Evolutionary conservation across 352 stramenopile genomes (phyloP).

Genomic region (Peronospora destructor): DNA sequence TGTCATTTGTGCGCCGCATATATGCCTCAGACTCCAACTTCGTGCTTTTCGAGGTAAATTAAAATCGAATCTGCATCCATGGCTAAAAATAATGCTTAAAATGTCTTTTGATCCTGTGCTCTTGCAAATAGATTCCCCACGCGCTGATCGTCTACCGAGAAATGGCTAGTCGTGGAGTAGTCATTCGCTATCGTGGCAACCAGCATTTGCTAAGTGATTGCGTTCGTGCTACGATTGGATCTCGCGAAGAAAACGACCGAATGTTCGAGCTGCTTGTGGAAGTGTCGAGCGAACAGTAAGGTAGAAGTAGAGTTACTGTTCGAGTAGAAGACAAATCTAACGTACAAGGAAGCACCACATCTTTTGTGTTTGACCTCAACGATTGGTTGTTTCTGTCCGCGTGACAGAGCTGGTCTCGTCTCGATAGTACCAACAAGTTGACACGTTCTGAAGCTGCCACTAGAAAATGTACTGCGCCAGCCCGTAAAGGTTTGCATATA

Average conservation of each 20-base stretch:
- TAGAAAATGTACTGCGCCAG: not conserved
- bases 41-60: constrained; percentile 90
- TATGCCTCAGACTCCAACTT: constrained; percentile 97
- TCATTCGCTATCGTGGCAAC: constrained; percentile 95
- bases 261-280: constrained; percentile 86
- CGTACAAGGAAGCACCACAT: not conserved
- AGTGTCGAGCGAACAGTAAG: constrained; percentile 54
- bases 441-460: not conserved
- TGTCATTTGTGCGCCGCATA: constrained; percentile 91
- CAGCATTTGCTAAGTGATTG: constrained; percentile 94
- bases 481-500: not conserved
- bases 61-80: not conserved
- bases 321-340: not conserved
- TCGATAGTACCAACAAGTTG: not conserved
- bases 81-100: constrained; percentile 2
- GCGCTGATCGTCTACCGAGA: constrained; percentile 91
- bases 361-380: not conserved
- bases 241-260: constrained; percentile 87
- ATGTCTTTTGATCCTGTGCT: not conserved
- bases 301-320: not conserved
- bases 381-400: not conserved
- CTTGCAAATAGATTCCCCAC: constrained; percentile 58
- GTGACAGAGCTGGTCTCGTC: not conserved
- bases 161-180: constrained; percentile 90
- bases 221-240: constrained; percentile 93